These are phyloP conservation scores for Xylariaceae sp. DNA, from an alignment of 2,329 filamentous ascomycete genomes.

Conservation along the genomic window DNA sequence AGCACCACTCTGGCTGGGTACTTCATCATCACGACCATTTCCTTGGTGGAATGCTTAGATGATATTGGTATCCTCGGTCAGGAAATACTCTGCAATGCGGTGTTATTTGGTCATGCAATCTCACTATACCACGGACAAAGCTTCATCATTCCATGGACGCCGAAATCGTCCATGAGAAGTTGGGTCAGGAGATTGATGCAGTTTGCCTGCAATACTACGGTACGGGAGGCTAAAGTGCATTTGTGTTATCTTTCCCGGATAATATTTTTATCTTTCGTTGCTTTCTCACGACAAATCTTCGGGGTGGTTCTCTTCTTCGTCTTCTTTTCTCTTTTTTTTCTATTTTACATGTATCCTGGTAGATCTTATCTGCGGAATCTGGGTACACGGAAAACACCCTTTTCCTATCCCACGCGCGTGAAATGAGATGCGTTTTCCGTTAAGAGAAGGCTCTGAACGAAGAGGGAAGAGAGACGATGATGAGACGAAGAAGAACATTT, in stretches of 20 bases:
- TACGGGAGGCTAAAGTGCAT: slow-evolving; percentile 4
- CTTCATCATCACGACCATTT: background rate
- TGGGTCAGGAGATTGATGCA: slow-evolving; percentile 4
- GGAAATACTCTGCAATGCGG: background rate
- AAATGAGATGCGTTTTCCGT: too few species aligned
- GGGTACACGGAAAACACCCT: too few species aligned
- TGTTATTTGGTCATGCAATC: background rate
- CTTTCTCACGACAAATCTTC: slow-evolving; percentile 12
- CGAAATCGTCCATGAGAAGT: background rate
- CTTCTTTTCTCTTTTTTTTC: slow-evolving; percentile 3
- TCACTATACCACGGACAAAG: slow-evolving; percentile 1
- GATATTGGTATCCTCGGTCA: background rate
- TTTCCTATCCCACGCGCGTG: too few species aligned
- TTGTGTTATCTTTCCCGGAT: slow-evolving; percentile 11
- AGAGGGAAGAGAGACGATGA: too few species aligned
- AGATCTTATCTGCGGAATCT: too few species aligned
- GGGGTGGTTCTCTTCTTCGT: slow-evolving; percentile 19
- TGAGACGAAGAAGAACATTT: too few species aligned
- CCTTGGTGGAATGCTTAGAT: background rate
- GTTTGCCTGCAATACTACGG: slow-evolving; percentile 1
- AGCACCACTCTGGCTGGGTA: background rate
- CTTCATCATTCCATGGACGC: slow-evolving; percentile 3
- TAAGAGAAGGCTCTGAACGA: too few species aligned
- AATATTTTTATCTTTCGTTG: background rate
- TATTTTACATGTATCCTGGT: too few species aligned